phyloP scores from a whole-genome alignment of 73 alveolate species.

The Strombidium stylifer region DNA sequence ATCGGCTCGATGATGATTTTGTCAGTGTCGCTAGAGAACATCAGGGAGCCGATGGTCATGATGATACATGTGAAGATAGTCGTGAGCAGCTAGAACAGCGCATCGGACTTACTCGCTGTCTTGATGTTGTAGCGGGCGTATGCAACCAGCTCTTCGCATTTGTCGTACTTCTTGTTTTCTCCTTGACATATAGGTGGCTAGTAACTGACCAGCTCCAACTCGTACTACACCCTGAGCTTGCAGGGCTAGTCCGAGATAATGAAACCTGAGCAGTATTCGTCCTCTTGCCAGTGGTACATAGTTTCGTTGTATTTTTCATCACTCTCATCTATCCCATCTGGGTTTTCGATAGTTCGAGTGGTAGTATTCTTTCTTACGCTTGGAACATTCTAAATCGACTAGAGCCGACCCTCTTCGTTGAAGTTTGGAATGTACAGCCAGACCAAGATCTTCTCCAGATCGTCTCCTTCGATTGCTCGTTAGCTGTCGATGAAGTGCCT shows the following conservation, averaged over 20 bases:
- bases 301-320: conserved; percentile 4
- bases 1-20: conserved; percentile 72
- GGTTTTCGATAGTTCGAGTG: too few relatives aligned
- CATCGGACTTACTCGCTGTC: conserved; percentile 28
- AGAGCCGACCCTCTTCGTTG: conserved; percentile 42
- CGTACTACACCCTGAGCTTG: conserved; percentile 31
- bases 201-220: conserved; percentile 56
- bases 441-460: conserved; percentile 10
- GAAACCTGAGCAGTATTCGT: conserved; percentile 60
- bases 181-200: conserved; percentile 52
- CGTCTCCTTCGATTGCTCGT: conserved; percentile 46
- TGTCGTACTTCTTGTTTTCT: background rate
- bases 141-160: conserved; percentile 54
- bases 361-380: background rate
- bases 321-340: conserved; percentile 38
- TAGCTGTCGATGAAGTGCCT: conserved; percentile 21
- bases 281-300: conserved; percentile 42
- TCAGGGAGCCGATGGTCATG: conserved; percentile 58
- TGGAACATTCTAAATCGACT: conserved; percentile 1
- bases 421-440: conserved; percentile 70
- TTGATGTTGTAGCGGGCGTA: conserved; percentile 54
- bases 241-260: too few relatives aligned
- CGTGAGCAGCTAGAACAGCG: conserved; percentile 41
- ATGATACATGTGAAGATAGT: conserved; percentile 70
- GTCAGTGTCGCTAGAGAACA: conserved; percentile 69